phyloP scores from a whole-genome alignment of 306 rosid genomes.

The Casuarina equisetifolia region DNA sequence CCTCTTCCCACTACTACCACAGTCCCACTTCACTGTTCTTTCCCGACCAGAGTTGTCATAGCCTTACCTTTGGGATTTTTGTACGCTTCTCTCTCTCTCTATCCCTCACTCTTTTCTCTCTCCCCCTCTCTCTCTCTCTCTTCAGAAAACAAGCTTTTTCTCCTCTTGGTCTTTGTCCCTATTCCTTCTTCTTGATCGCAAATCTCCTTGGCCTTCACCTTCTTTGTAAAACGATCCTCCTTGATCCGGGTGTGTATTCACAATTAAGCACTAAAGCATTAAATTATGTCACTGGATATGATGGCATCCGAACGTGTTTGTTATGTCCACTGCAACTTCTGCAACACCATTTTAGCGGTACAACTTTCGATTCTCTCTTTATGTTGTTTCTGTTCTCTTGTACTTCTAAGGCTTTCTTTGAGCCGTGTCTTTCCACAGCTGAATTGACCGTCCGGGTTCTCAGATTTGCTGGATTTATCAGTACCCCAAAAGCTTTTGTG shows the following conservation, averaged over 20 bases:
- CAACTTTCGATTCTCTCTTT: conserved; percentile 35
- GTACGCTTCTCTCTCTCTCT: conserved; percentile 41
- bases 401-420: conserved; percentile 29
- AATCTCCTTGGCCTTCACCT: conserved; percentile 24
- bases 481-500: conserved; percentile 24
- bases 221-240: conserved; percentile 36
- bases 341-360: conserved; percentile 99
- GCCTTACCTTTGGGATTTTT: conserved; percentile 48
- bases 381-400: conserved; percentile 21
- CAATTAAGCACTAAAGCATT: conserved; percentile 17
- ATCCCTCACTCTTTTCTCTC: too few relatives aligned
- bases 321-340: conserved; percentile 99
- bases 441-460: conserved; percentile 36
- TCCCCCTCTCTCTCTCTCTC: conserved; percentile 21
- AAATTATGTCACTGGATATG: conserved; percentile 80
- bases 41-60: conserved; percentile 81
- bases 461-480: conserved; percentile 17
- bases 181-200: conserved; percentile 15
- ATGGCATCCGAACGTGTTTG: conserved; percentile 97
- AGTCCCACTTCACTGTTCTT: conserved; percentile 45
- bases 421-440: conserved; percentile 37
- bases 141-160: conserved; percentile 12
- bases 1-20: conserved; percentile 35
- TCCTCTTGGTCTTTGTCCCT: conserved; percentile 20
- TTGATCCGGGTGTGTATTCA: conserved; percentile 21